Evolutionary conservation across 495 filamentous ascomycete species (phyloP).

Genomic region (Tuber borchii): DNA sequence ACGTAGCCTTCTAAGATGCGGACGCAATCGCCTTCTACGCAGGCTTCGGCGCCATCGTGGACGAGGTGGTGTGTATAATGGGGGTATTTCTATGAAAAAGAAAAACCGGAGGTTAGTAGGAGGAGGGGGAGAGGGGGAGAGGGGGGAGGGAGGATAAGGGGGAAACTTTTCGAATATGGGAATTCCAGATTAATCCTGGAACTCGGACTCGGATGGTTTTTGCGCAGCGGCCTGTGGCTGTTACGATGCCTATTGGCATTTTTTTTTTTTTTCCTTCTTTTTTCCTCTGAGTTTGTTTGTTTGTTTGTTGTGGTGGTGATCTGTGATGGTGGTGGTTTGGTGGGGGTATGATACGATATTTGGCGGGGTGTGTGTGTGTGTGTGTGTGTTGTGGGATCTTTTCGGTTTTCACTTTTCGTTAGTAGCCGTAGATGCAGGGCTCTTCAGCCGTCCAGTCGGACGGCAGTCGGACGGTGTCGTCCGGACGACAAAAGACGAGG

Average conservation of each 20-base stretch:
- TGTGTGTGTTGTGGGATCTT: too few species aligned
- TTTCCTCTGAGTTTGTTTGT: background rate
- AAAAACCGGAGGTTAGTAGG: too few species aligned
- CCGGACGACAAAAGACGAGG: too few species aligned
- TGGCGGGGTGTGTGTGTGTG: too few species aligned
- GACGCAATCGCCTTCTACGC: slow-evolving; percentile 30
- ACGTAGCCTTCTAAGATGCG: slow-evolving; percentile 16
- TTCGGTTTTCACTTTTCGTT: too few species aligned
- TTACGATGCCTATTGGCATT: slow-evolving; percentile 28
- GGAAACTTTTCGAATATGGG: slow-evolving; percentile 24
- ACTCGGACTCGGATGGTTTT: slow-evolving; percentile 33
- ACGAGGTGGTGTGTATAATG: slow-evolving; percentile 19
- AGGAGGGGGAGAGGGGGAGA: background rate
- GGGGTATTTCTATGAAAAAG: too few species aligned
- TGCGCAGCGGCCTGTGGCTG: slow-evolving; percentile 22
- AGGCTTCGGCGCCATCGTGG: slow-evolving; percentile 30
- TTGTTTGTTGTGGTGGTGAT: background rate
- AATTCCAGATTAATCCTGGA: slow-evolving; percentile 18
- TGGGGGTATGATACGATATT: too few species aligned
- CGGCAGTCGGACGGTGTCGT: too few species aligned
- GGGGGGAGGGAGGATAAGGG: background rate
- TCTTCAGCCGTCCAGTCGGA: too few species aligned
- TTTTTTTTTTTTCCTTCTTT: background rate
- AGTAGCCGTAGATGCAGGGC: too few species aligned
- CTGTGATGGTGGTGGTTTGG: background rate